Evolutionary conservation across 2,329 filamentous ascomycete genomes (phyloP).

Genomic region (Phaeosphaeria sp.): DNA sequence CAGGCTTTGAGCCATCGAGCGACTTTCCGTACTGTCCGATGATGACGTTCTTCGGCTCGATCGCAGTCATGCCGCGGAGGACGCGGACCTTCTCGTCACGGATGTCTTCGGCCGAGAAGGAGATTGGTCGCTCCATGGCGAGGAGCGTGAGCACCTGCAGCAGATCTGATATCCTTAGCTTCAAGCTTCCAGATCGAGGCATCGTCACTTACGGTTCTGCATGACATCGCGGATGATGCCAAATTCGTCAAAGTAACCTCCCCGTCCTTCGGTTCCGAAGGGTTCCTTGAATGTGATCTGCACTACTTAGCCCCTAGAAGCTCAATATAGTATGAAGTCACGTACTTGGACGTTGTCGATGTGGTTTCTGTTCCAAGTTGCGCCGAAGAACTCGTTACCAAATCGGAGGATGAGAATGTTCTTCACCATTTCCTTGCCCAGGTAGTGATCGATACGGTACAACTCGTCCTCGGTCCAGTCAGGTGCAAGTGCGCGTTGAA

Average conservation of each 20-base stretch:
- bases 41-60: conserved; percentile 99
- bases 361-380: conserved; percentile 98
- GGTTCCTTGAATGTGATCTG: conserved; percentile 98
- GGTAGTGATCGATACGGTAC: conserved; percentile 98
- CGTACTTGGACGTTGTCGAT: conserved; percentile 92
- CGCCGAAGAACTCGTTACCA: conserved; percentile 97
- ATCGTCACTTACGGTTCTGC: conserved; percentile 77
- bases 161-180: conserved; percentile 63
- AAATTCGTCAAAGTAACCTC: conserved; percentile 99
- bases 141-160: conserved; percentile 95
- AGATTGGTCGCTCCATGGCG: conserved; percentile 97
- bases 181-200: background rate
- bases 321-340: too few species aligned
- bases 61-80: conserved; percentile 87
- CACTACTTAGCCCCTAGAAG: conserved; percentile 14
- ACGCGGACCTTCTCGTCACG: conserved; percentile 99
- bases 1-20: conserved; percentile 92
- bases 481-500: conserved; percentile 92
- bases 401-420: conserved; percentile 98
- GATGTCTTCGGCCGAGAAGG: conserved; percentile 97
- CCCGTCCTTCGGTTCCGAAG: conserved; percentile 96
- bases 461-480: conserved; percentile 99
- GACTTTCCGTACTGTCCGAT: conserved; percentile 99
- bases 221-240: conserved; percentile 99
- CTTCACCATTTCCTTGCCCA: conserved; percentile 99